These are phyloP conservation scores for Auxenochlorella pyrenoidosa DNA, from an alignment of 139 green algal genomes.

Conservation along the genomic window DNA sequence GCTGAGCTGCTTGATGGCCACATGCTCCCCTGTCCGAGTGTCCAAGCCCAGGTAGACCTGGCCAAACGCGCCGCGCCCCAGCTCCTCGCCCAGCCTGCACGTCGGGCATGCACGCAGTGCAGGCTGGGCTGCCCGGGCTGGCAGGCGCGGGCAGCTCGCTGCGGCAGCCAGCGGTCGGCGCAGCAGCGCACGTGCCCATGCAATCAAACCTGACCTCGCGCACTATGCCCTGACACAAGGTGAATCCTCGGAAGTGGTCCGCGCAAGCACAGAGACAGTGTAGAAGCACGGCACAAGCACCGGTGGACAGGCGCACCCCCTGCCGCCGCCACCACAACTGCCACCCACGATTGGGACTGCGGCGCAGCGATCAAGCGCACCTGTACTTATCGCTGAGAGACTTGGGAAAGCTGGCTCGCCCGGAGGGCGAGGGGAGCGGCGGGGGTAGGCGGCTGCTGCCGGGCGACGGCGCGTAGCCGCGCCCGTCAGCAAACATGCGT, in stretches of 20 bases:
- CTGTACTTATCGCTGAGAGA: constrained; percentile 38
- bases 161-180: background rate
- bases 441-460: background rate
- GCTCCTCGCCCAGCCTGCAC: constrained; percentile 89
- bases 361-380: background rate
- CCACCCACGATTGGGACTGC: too few species aligned
- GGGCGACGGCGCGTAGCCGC: background rate
- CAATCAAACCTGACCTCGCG: background rate
- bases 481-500: background rate
- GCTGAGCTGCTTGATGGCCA: constrained; percentile 89
- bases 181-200: background rate
- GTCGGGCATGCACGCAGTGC: background rate
- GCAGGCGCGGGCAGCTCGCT: background rate
- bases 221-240: too few species aligned
- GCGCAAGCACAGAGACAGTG: too few species aligned
- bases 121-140: background rate
- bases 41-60: constrained; percentile 93
- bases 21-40: constrained; percentile 80
- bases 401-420: constrained; percentile 7
- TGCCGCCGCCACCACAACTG: background rate
- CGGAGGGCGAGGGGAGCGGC: background rate
- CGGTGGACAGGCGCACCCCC: background rate
- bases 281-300: too few species aligned
- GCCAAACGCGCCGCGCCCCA: constrained; percentile 91
- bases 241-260: too few species aligned